phyloP scores from a whole-genome alignment of 78 protist species.

The Reticulomyxa filosa region DNA sequence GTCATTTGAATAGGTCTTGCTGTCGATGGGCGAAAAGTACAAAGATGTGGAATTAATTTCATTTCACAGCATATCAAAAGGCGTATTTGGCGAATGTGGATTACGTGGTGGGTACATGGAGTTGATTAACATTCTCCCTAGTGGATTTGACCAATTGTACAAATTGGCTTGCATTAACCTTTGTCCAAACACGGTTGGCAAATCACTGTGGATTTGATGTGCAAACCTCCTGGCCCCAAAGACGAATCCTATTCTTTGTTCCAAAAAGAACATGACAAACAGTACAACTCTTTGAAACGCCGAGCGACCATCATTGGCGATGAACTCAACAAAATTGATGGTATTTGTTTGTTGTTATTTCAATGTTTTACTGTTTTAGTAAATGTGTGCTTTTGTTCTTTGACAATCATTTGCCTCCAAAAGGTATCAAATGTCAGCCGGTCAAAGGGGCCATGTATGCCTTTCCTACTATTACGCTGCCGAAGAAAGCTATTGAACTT shows the following conservation, averaged over 20 bases:
- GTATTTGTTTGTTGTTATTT: background rate
- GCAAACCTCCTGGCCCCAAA: constrained; percentile 70
- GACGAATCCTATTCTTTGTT: constrained; percentile 14
- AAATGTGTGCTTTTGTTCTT: background rate
- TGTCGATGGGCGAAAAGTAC: background rate
- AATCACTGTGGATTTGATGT: constrained; percentile 50
- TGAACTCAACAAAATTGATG: background rate
- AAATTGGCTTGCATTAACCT: constrained; percentile 50
- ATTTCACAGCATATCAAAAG: constrained; percentile 88
- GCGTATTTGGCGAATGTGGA: constrained; percentile 91
- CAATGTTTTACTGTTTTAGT: background rate
- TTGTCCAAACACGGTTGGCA: constrained; percentile 79
- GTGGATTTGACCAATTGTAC: constrained; percentile 43
- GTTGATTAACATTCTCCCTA: background rate
- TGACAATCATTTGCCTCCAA: constrained; percentile 47
- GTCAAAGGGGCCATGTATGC: constrained; percentile 84
- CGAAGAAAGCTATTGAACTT: constrained; percentile 52
- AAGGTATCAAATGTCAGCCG: constrained; percentile 48
- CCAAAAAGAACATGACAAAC: background rate
- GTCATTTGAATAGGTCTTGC: too few species aligned
- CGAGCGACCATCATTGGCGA: background rate
- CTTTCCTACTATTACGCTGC: constrained; percentile 80
- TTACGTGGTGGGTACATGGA: constrained; percentile 16
- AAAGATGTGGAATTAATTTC: constrained; percentile 36
- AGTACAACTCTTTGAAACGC: background rate